Evolutionary conservation across 768 basidiomycete genomes (phyloP), one percentile per base, ranked within the genome.

Genomic region (Artomyces pyxidatus): DNA sequence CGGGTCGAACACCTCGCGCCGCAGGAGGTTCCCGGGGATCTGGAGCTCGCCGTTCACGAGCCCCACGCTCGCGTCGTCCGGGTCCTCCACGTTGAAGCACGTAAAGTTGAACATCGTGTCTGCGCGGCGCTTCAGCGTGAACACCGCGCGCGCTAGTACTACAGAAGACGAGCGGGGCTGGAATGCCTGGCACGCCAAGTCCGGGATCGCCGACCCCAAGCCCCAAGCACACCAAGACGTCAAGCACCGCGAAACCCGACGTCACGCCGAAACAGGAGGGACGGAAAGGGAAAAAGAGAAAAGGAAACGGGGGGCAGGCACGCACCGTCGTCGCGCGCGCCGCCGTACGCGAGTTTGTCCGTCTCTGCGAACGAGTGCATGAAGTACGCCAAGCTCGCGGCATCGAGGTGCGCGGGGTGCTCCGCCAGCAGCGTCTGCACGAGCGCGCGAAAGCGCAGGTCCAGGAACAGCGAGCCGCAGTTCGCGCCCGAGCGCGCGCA

Each of bases 321-420:
- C 75, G 42, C 63, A 86, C 87, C 80, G 60, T 93, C 91, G 61
- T 93, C 90, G 16, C 63, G 61, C 42, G 80, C 71, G 16, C 91
- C 90, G 51, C 63, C 69, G 61, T 88, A 94, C 26, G 74, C 75
- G 41, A 91, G 68, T 65, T 93, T 93, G 61, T 93, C 89, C 10
- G 87, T 86, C 66, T 93, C 88, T 54, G 85, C 85, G 59, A 92
- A 94, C 6, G 85, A 80, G 58, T 89, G 83, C 85, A 85, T 88
- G 63, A 91, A 91, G 68, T 87, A 88, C 4, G 88, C 88, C 58
- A 90, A 65, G 54, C 86, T 88, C 16, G 86, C 81, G 4, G 80
- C 69, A 60, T 93, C 88, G 9, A 92, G 75, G 63, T 94, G 90
- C 2, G 76, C 83, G 5, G 91, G 88, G 56, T 94, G 91, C 62